These are phyloP conservation scores for Chaetomium tenue DNA, from an alignment of 495 filamentous ascomycete species.

Conservation along the genomic window DNA sequence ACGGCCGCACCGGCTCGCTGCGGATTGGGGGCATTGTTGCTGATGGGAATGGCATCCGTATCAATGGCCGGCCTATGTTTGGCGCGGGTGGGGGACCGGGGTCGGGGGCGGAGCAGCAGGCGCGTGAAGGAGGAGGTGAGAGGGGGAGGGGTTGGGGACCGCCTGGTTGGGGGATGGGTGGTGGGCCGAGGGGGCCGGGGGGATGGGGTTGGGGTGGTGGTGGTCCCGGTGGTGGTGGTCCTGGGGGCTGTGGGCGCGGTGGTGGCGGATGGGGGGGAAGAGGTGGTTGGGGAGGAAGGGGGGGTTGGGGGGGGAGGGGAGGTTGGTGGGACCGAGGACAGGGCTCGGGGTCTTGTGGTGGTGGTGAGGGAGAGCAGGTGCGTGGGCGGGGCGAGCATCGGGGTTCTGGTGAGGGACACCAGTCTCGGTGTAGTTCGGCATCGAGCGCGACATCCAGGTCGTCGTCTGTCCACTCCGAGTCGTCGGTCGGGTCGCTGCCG, in stretches of 20 bases:
- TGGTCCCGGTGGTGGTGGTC: not conserved
- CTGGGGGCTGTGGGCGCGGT: constrained; percentile 7
- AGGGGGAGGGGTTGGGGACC: not conserved
- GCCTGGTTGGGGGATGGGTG: not conserved
- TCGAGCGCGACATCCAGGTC: constrained; percentile 30
- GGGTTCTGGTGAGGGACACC: constrained; percentile 6
- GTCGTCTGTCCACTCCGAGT: constrained; percentile 38
- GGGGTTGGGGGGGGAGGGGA: not conserved
- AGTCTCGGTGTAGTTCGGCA: constrained; percentile 25
- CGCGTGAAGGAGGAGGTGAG: not conserved
- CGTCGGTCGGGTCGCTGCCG: constrained; percentile 47
- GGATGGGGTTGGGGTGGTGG: not conserved
- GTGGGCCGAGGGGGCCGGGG: not conserved
- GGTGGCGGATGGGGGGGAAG: not conserved
- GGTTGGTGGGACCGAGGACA: not conserved
- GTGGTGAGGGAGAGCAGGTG: constrained; percentile 11
- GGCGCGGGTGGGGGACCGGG: constrained; percentile 1
- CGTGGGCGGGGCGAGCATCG: constrained; percentile 9
- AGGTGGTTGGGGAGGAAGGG: constrained; percentile 15
- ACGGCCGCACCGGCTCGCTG: constrained; percentile 41
- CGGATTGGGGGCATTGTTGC: constrained; percentile 35
- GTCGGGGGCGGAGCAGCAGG: not conserved
- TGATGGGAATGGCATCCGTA: constrained; percentile 36
- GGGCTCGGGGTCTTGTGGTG: not conserved
- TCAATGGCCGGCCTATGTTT: constrained; percentile 36